These are phyloP conservation scores for Exophiala oligosperma DNA, from an alignment of 2,329 filamentous ascomycete species.

Conservation along the genomic window DNA sequence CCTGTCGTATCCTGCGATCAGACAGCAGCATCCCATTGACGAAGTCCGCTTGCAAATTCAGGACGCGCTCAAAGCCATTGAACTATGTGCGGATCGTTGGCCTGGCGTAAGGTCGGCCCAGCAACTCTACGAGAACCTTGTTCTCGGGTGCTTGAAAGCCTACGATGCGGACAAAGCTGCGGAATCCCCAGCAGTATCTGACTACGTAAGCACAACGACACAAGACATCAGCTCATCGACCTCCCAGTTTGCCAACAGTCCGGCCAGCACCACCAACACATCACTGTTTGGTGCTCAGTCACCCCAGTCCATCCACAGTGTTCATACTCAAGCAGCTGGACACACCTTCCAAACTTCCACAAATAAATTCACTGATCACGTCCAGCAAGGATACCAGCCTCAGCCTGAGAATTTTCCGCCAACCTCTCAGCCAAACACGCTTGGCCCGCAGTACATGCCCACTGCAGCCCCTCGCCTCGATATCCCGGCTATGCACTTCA, in stretches of 20 bases:
- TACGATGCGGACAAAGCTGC: conserved; percentile 61
- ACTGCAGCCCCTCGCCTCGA: conserved; percentile 7
- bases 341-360: conserved; percentile 32
- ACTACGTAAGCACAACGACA: conserved; percentile 41
- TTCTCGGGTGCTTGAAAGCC: conserved; percentile 81
- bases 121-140: conserved; percentile 82
- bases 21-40: conserved; percentile 68
- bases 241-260: conserved; percentile 35
- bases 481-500: conserved; percentile 20
- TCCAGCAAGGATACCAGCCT: conserved; percentile 4
- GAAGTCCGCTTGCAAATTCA: conserved; percentile 75
- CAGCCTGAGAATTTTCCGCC: conserved; percentile 2
- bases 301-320: conserved; percentile 32
- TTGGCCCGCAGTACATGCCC: conserved; percentile 15
- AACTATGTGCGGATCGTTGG: conserved; percentile 82
- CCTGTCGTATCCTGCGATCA: conserved; percentile 81
- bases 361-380: conserved; percentile 16
- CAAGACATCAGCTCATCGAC: conserved; percentile 32
- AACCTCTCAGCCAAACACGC: conserved; percentile 8
- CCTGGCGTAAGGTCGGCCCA: conserved; percentile 83
- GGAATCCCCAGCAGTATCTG: conserved; percentile 40
- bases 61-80: conserved; percentile 74
- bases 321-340: conserved; percentile 26
- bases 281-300: conserved; percentile 38
- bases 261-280: conserved; percentile 39